Evolutionary conservation across 2,329 filamentous ascomycete species (phyloP).

Genomic region (Apiospora malaysiana): DNA sequence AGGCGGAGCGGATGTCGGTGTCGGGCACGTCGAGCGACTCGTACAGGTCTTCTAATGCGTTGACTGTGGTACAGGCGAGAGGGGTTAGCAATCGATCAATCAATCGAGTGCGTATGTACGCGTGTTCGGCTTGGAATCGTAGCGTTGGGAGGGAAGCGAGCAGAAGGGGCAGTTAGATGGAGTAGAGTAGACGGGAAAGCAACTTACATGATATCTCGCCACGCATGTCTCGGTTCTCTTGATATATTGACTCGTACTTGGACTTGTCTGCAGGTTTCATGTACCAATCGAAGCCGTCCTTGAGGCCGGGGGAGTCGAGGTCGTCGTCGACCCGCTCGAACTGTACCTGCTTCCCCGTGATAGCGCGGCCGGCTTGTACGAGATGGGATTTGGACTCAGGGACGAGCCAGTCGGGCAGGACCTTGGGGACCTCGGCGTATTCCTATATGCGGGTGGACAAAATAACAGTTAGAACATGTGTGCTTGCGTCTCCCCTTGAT

Average conservation of each 20-base stretch:
- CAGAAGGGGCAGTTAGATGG: not conserved
- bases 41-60: slow-evolving; percentile 82
- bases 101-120: not conserved
- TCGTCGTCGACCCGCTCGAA: slow-evolving; percentile 89
- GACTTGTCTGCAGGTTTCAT: slow-evolving; percentile 90
- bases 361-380: slow-evolving; percentile 80
- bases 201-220: slow-evolving; percentile 80
- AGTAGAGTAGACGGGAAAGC: not conserved
- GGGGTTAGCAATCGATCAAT: slow-evolving; percentile 20
- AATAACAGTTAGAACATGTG: not conserved
- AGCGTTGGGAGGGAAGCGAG: not conserved
- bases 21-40: slow-evolving; percentile 76
- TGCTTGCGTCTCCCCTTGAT: too few relatives aligned
- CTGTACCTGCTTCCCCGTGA: slow-evolving; percentile 78
- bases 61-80: slow-evolving; percentile 58
- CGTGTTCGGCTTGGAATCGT: not conserved
- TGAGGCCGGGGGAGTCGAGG: slow-evolving; percentile 80
- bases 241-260: slow-evolving; percentile 98
- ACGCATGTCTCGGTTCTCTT: slow-evolving; percentile 84
- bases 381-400: slow-evolving; percentile 94
- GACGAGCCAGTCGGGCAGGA: slow-evolving; percentile 93
- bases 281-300: slow-evolving; percentile 99
- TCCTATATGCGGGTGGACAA: slow-evolving; percentile 60
- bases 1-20: slow-evolving; percentile 86
- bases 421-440: slow-evolving; percentile 84